These are phyloP conservation scores for Fusarium decemcellulare DNA, from an alignment of 2,329 filamentous ascomycete species.

Conservation along the genomic window DNA sequence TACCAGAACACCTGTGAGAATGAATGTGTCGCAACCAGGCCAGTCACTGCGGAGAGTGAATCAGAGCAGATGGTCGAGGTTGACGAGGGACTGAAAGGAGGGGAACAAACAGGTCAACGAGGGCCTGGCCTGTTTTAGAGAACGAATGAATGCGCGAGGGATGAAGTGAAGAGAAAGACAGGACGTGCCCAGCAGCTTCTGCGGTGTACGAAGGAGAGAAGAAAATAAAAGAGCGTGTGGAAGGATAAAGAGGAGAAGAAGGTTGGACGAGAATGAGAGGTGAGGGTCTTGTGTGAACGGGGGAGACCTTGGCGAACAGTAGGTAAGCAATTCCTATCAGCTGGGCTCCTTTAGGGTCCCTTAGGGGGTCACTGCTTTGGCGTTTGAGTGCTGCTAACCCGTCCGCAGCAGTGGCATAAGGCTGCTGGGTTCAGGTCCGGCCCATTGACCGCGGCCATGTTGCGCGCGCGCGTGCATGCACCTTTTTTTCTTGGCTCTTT, in stretches of 20 bases:
- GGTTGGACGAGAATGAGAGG: slow-evolving; percentile 40
- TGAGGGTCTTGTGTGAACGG: slow-evolving; percentile 41
- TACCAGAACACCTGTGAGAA: slow-evolving; percentile 54
- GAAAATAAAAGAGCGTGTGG: slow-evolving; percentile 38
- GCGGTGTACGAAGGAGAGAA: slow-evolving; percentile 31
- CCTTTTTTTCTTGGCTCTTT: neutral
- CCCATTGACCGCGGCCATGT: neutral
- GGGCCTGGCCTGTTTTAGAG: slow-evolving; percentile 37
- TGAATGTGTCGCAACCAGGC: slow-evolving; percentile 41
- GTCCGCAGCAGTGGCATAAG: neutral
- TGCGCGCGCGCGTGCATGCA: neutral
- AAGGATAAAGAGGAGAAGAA: slow-evolving; percentile 39
- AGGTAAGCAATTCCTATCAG: slow-evolving; percentile 1
- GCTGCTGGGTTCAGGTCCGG: slow-evolving; percentile 4
- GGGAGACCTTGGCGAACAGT: slow-evolving; percentile 21
- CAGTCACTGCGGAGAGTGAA: slow-evolving; percentile 36
- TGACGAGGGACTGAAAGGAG: slow-evolving; percentile 46
- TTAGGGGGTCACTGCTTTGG: neutral
- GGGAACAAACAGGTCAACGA: slow-evolving; percentile 47
- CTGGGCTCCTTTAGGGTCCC: neutral
- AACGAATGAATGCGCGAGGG: slow-evolving; percentile 29
- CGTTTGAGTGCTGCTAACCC: slow-evolving; percentile 5
- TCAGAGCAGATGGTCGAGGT: slow-evolving; percentile 41
- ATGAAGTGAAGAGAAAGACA: slow-evolving; percentile 46
- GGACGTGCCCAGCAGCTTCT: slow-evolving; percentile 54